These are phyloP conservation scores for Yamadazyma phyllophila DNA, from an alignment of 805 yeast genomes.

Conservation along the genomic window DNA sequence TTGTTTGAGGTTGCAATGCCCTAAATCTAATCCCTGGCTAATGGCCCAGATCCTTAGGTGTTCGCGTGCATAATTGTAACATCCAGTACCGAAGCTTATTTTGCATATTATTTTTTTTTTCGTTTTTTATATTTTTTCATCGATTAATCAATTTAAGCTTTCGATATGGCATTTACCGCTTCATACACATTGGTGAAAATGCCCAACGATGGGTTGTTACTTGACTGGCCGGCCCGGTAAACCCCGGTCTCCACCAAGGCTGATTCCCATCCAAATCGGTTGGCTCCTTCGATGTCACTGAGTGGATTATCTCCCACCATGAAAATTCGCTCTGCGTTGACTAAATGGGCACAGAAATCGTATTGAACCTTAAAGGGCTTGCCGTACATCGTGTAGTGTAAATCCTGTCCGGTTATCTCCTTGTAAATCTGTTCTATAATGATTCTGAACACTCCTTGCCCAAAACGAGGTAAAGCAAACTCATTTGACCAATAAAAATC, in stretches of 20 bases:
- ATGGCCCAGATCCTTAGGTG: conserved; percentile 1
- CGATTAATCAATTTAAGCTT: not conserved
- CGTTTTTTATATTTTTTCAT: not conserved
- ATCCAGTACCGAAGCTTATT: not conserved
- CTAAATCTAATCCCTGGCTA: not conserved
- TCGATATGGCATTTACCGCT: conserved; percentile 29
- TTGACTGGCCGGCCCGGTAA: conserved; percentile 48
- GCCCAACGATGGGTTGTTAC: conserved; percentile 49
- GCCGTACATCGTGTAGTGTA: conserved; percentile 65
- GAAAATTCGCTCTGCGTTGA: conserved; percentile 59
- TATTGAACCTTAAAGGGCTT: conserved; percentile 80
- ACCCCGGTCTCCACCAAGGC: conserved; percentile 88
- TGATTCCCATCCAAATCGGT: conserved; percentile 83
- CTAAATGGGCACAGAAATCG: conserved; percentile 73
- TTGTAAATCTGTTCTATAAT: conserved; percentile 59
- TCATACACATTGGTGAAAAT: conserved; percentile 47
- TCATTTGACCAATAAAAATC: conserved; percentile 89
- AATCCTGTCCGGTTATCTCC: conserved; percentile 44
- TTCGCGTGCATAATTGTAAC: not conserved
- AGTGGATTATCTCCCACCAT: conserved; percentile 99
- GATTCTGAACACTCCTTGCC: conserved; percentile 84
- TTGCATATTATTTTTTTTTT: not conserved
- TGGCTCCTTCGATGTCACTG: conserved; percentile 88
- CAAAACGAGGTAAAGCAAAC: conserved; percentile 74
- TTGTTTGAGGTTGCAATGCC: too few relatives aligned